Evolutionary conservation across 2,329 filamentous ascomycete genomes (phyloP), one percentile per base, ranked within the genome.

Genomic region (Neopestalotiopsis clavispora): DNA sequence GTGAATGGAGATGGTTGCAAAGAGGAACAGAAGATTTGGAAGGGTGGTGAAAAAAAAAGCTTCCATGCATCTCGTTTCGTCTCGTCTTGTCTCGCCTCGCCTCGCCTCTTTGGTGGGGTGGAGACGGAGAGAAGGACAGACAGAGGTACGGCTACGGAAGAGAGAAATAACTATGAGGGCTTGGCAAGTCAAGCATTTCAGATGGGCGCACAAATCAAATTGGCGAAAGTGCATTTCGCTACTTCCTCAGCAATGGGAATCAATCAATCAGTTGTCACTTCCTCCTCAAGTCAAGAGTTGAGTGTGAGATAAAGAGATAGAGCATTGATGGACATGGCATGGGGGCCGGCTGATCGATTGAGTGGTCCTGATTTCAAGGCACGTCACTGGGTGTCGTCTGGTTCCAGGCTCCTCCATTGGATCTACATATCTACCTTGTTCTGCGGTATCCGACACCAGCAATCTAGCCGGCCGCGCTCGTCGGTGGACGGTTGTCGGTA

Each of bases 1-100:
- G 60, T 42, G 60, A 63, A 63, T 63, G 28, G 20, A 34, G 32
- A 40, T 34, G 59, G 32, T 34, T 62, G 28, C 13, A 14, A 38
- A 30, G 34, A 34, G 59, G 30, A 34, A 62, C 17, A 20, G 32
- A 34, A 34, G 20, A 17, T 14, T 20, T 20, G 59, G 32, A 40
- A 62, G 28, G 59, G 34, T 34, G 57, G 59, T 56, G 42, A 57
- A 56, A 28, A 10, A 57, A 57, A 66, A 56, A 57, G 45, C 49
- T 56, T 58, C 63, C 42, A 65, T 56, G 42, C 63, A 32, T 56
- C 63, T 30, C 62, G 40, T 56, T 42, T 66, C 49, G 34, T 28
- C 42, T 34, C 42, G 38, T 59, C 23, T 59, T 14, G 57, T 52
- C 20, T 52, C 34, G 34, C 52, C 17, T 57, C 17, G 52, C 52